Evolutionary conservation across 805 yeast species (phyloP).

Genomic region (Candida ipomoeae): DNA sequence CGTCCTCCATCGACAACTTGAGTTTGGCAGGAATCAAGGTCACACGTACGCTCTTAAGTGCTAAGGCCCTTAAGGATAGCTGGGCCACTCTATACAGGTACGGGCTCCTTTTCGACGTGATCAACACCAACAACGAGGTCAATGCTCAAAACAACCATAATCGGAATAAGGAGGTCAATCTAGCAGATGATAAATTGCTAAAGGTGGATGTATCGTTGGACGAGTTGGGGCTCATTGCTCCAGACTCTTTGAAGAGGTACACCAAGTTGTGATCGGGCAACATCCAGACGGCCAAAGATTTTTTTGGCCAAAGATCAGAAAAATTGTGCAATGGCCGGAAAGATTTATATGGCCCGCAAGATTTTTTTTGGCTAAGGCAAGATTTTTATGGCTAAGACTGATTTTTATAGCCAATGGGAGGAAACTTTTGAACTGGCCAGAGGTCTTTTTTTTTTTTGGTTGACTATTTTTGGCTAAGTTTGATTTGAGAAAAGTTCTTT

Average conservation of each 20-base stretch:
- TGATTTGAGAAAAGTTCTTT: too few relatives aligned
- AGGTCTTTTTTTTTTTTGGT: too few relatives aligned
- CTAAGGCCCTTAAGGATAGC: conserved; percentile 55
- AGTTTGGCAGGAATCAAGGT: conserved; percentile 31
- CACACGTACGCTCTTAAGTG: conserved; percentile 53
- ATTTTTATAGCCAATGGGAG: too few relatives aligned
- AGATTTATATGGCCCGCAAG: too few relatives aligned
- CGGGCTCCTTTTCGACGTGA: conserved; percentile 50
- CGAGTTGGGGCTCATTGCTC: conserved; percentile 39
- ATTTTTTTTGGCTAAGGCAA: too few relatives aligned
- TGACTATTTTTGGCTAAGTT: too few relatives aligned
- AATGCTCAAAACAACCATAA: conserved; percentile 26
- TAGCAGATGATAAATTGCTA: conserved; percentile 47
- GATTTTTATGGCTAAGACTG: too few relatives aligned
- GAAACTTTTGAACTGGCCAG: too few relatives aligned
- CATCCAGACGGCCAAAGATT: too few relatives aligned
- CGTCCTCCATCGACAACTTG: conserved; percentile 35
- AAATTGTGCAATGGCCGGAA: neutral
- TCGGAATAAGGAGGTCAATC: conserved; percentile 27
- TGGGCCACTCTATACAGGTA: conserved; percentile 69
- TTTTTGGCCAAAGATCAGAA: neutral
- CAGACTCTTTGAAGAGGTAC: conserved; percentile 11
- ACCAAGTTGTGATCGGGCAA: conserved; percentile 11
- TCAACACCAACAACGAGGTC: conserved; percentile 40
- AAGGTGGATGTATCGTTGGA: conserved; percentile 49